Evolutionary conservation across 1,284 basidiomycete genomes (phyloP).

Genomic region (Schizopora paradoxa): DNA sequence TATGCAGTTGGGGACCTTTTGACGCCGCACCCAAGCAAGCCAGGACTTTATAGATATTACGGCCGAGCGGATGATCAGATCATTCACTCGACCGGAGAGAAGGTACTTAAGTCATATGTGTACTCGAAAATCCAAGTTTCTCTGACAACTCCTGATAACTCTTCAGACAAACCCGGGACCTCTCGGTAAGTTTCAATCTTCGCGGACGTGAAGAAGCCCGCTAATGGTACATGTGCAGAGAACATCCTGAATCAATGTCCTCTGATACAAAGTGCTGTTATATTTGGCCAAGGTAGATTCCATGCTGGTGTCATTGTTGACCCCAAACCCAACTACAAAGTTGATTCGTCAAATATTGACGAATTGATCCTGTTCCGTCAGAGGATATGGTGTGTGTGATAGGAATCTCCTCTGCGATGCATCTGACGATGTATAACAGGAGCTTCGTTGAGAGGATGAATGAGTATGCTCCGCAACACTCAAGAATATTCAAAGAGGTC

Average conservation of each 20-base stretch:
- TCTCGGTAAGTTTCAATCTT: constrained; percentile 28
- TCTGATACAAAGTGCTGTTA: constrained; percentile 28
- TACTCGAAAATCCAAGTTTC: no score
- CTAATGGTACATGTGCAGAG: constrained; percentile 25
- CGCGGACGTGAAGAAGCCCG: background rate
- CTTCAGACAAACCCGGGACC: constrained; percentile 38
- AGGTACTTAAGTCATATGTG: constrained; percentile 28
- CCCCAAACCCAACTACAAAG: constrained; percentile 22
- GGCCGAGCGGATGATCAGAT: constrained; percentile 49
- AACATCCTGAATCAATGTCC: constrained; percentile 33
- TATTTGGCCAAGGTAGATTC: constrained; percentile 38
- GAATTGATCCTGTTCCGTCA: constrained; percentile 12
- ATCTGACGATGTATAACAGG: no score
- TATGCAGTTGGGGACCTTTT: constrained; percentile 40
- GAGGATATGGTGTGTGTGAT: constrained; percentile 9
- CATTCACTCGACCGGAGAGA: constrained; percentile 46
- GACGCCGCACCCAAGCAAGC: constrained; percentile 39
- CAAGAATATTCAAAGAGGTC: background rate
- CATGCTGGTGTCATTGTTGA: constrained; percentile 40
- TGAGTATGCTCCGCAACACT: background rate
- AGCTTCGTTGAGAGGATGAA: background rate
- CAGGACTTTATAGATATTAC: constrained; percentile 38
- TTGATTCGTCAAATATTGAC: background rate
- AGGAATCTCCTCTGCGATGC: no score
- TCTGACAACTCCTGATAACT: background rate